Conservation (phyloP, 352 stramenopile genomes). For the Globisporangium cederbergense region DNA sequence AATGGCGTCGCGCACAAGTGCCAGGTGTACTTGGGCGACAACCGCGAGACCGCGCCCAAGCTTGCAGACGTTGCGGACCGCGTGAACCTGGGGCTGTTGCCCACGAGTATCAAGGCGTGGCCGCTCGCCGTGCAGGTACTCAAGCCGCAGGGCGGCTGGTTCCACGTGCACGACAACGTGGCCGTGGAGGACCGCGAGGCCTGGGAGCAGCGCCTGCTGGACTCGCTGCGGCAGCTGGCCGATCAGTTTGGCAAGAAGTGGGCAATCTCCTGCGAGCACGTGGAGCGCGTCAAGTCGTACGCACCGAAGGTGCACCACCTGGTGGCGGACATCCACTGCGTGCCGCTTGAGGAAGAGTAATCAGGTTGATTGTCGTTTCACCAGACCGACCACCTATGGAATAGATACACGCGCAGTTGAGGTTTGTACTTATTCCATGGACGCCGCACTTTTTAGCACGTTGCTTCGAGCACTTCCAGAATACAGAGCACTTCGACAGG, state of each 20-base stretch:
- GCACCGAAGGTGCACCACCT: conserved; percentile 88
- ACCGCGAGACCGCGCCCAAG: conserved; percentile 68
- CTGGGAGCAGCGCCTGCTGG: conserved; percentile 71
- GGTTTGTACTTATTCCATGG: no score
- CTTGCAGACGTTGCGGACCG: conserved; percentile 85
- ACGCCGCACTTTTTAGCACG: no score
- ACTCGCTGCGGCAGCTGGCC: conserved; percentile 47
- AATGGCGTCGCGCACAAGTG: conserved; percentile 88
- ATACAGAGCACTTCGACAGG: no score
- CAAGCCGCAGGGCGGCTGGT: conserved; percentile 85
- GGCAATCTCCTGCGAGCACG: conserved; percentile 77
- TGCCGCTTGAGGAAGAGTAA: background rate
- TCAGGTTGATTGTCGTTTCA: background rate
- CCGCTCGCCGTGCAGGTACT: conserved; percentile 89
- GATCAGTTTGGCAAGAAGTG: conserved; percentile 48
- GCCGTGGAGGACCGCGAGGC: conserved; percentile 70
- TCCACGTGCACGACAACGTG: conserved; percentile 97
- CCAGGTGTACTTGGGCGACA: conserved; percentile 88
- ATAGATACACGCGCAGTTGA: no score
- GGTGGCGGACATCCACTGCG: conserved; percentile 81
- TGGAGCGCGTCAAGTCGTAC: conserved; percentile 92
- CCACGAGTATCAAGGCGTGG: conserved; percentile 94
- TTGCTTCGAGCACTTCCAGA: no score
- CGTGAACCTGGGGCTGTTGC: conserved; percentile 93
- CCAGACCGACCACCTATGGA: no score